Evolutionary conservation across 2,329 filamentous ascomycete species (phyloP).

Genomic region (Fusarium continuum): DNA sequence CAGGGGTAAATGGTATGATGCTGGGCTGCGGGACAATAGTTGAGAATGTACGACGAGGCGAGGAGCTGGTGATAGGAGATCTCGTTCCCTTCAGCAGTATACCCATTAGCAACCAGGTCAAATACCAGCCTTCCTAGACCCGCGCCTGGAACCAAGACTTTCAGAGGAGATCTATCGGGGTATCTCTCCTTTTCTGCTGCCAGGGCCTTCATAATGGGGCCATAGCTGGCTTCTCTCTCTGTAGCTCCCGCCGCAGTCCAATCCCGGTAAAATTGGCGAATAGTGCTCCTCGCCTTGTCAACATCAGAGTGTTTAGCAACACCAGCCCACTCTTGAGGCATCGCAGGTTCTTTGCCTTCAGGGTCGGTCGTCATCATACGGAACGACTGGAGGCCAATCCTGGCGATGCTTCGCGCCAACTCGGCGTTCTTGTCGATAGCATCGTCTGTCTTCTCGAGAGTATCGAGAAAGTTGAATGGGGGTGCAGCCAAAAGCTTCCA

Average conservation of each 20-base stretch:
- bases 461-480: conserved; percentile 84
- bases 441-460: conserved; percentile 80
- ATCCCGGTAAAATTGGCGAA: conserved; percentile 94
- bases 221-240: conserved; percentile 82
- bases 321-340: conserved; percentile 73
- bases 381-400: conserved; percentile 74
- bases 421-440: conserved; percentile 90
- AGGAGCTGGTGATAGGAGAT: conserved; percentile 98
- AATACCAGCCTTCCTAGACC: conserved; percentile 90
- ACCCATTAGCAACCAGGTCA: conserved; percentile 80
- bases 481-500: conserved; percentile 83
- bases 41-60: conserved; percentile 80
- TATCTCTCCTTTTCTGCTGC: conserved; percentile 54
- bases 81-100: conserved; percentile 85
- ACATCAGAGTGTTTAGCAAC: conserved; percentile 78
- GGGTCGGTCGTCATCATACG: conserved; percentile 55
- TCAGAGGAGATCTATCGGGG: conserved; percentile 56
- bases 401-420: conserved; percentile 80
- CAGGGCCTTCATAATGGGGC: conserved; percentile 75
- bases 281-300: conserved; percentile 90
- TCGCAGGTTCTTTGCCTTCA: conserved; percentile 53
- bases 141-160: conserved; percentile 87
- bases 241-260: conserved; percentile 82
- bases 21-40: conserved; percentile 66
- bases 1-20: conserved; percentile 85